Percentiles rank a stretch among this genome's conserved stretches.
These are phyloP conservation scores for Leucoagaricus sp. DNA, from an alignment of 1,284 basidiomycete genomes.

Conservation along the genomic window DNA sequence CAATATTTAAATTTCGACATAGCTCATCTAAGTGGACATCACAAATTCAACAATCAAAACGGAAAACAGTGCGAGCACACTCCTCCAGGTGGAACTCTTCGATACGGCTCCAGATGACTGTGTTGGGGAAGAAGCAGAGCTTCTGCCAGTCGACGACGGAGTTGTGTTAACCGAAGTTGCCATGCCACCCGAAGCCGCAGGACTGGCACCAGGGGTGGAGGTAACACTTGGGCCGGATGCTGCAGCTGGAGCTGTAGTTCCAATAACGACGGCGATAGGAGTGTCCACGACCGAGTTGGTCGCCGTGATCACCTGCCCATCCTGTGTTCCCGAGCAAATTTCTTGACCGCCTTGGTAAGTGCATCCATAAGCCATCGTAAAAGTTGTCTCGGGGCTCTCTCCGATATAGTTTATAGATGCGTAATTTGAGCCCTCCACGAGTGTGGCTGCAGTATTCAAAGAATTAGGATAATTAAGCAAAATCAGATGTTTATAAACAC, in stretches of 20 bases:
- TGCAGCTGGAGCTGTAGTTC: neutral
- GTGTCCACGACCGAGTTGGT: conserved; percentile 11
- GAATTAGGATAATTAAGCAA: neutral
- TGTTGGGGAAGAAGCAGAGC: neutral
- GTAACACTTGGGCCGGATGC: neutral
- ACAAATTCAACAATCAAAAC: neutral
- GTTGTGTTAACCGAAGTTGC: neutral
- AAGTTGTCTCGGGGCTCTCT: neutral
- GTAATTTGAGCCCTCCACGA: conserved; percentile 26
- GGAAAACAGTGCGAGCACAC: neutral
- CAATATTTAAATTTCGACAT: too few species aligned
- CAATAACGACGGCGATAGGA: neutral
- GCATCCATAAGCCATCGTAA: conserved; percentile 21
- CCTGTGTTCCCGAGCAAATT: conserved; percentile 21
- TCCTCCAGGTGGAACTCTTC: neutral
- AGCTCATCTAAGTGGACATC: neutral
- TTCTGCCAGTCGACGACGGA: neutral
- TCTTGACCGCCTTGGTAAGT: conserved; percentile 19
- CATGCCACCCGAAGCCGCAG: neutral
- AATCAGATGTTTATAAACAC: neutral
- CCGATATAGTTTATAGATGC: conserved; percentile 22
- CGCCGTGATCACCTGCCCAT: conserved; percentile 19
- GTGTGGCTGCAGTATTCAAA: conserved; percentile 21
- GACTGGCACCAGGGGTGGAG: neutral
- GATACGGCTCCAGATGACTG: neutral